Evolutionary conservation across 2,329 filamentous ascomycete genomes (phyloP).

Genomic region (Berkeleyomyces basicola): DNA sequence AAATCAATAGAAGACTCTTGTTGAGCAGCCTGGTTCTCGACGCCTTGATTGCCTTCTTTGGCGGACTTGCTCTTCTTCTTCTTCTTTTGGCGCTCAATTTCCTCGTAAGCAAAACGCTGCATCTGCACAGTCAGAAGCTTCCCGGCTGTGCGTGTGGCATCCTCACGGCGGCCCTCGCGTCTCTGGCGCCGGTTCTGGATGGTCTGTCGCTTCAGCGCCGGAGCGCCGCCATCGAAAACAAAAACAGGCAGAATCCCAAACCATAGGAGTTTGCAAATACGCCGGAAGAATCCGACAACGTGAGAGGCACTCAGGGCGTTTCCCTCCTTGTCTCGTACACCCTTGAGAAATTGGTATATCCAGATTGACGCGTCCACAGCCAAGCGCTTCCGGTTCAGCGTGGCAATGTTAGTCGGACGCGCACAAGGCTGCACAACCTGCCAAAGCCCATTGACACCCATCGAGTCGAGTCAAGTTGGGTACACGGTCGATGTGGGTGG

Average conservation of each 20-base stretch:
- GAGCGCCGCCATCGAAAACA: constrained; percentile 93
- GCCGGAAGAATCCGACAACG: constrained; percentile 91
- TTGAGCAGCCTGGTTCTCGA: background rate
- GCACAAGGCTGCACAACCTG: constrained; percentile 89
- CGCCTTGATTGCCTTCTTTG: constrained; percentile 27
- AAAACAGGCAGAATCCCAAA: constrained; percentile 94
- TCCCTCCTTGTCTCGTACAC: constrained; percentile 94
- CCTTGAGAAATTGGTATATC: constrained; percentile 99
- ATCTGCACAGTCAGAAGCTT: constrained; percentile 89
- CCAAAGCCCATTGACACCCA: constrained; percentile 98
- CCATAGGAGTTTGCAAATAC: constrained; percentile 94
- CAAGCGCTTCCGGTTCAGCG: constrained; percentile 86
- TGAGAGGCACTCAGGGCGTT: constrained; percentile 93
- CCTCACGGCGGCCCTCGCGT: constrained; percentile 76
- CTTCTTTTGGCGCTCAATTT: constrained; percentile 46
- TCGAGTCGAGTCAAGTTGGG: constrained; percentile 26
- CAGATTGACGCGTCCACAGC: constrained; percentile 97
- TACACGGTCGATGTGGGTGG: background rate
- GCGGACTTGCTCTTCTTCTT: constrained; percentile 17
- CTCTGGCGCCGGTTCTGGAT: constrained; percentile 62
- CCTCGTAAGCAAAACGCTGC: constrained; percentile 77
- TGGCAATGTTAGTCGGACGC: constrained; percentile 88
- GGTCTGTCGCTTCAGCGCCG: constrained; percentile 77
- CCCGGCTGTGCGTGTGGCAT: constrained; percentile 80
- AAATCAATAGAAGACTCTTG: constrained; percentile 48